Percentiles rank a stretch among this genome's conserved stretches.
Conservation (phyloP, 331 rosid genomes). For the Malus hybrid region DNA sequence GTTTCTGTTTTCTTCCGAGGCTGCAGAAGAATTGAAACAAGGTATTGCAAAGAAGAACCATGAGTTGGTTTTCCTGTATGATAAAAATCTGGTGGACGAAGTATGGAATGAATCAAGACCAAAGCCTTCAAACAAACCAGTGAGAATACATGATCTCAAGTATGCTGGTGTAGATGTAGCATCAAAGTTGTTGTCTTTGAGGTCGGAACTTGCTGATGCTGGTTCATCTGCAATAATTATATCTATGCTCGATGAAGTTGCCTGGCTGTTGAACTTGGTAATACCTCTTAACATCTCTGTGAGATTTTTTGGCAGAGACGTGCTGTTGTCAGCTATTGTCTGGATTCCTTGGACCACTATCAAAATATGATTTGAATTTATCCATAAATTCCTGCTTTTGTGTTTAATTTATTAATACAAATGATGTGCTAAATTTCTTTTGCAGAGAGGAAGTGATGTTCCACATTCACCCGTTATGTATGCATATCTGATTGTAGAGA, state of each 20-base stretch:
- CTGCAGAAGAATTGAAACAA: slow-evolving; percentile 80
- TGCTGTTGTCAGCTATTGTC: neutral
- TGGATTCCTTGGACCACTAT: neutral
- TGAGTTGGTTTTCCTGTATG: slow-evolving; percentile 69
- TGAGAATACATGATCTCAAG: slow-evolving; percentile 67
- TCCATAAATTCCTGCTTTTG: neutral
- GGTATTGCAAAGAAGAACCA: slow-evolving; percentile 66
- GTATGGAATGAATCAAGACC: slow-evolving; percentile 83
- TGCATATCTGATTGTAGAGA: slow-evolving; percentile 87
- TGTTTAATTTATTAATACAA: slow-evolving; percentile 14
- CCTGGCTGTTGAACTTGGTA: slow-evolving; percentile 98
- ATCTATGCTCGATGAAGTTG: slow-evolving; percentile 93
- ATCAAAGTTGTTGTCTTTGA: slow-evolving; percentile 65
- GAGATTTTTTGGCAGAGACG: neutral
- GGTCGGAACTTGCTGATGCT: slow-evolving; percentile 58
- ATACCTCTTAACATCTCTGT: slow-evolving; percentile 11
- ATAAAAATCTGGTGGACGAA: slow-evolving; percentile 79
- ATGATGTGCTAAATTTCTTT: slow-evolving; percentile 12
- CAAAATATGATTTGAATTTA: neutral
- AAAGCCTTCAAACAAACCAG: slow-evolving; percentile 49
- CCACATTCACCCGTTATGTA: slow-evolving; percentile 94
- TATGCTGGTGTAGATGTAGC: slow-evolving; percentile 86
- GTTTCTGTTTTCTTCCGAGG: slow-evolving; percentile 93
- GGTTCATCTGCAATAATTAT: slow-evolving; percentile 81
- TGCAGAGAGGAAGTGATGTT: slow-evolving; percentile 93